Evolutionary conservation across 2,329 filamentous ascomycete genomes (phyloP).

Genomic region (Rosellinia necatrix): DNA sequence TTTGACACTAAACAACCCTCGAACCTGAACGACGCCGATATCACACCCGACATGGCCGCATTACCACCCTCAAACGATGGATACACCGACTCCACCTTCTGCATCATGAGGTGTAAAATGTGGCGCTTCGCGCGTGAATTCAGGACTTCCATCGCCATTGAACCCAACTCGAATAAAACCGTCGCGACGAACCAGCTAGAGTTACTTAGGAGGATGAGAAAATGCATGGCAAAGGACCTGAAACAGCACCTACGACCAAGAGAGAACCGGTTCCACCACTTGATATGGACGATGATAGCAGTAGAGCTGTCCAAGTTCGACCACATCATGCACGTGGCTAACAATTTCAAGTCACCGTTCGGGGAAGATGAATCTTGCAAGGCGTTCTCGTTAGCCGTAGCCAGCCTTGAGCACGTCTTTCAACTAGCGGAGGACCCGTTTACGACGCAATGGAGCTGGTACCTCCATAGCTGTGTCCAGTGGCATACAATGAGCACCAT

Average conservation of each 20-base stretch:
- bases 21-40: conserved; percentile 18
- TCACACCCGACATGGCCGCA: conserved; percentile 7
- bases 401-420: conserved; percentile 12
- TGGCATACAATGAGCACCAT: conserved; percentile 20
- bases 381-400: conserved; percentile 8
- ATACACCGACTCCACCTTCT: conserved; percentile 11
- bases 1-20: conserved; percentile 16
- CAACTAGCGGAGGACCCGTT: conserved; percentile 3
- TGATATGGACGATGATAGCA: conserved; percentile 4
- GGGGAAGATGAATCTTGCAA: not conserved
- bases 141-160: conserved; percentile 1
- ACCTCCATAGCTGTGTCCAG: not conserved
- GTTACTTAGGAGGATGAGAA: conserved; percentile 3
- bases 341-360: conserved; percentile 9
- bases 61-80: conserved; percentile 6
- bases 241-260: conserved; percentile 1
- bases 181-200: not conserved
- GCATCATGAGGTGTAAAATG: conserved; percentile 12
- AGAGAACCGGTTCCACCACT: not conserved
- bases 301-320: conserved; percentile 12
- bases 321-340: conserved; percentile 15
- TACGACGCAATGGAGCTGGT: conserved; percentile 11
- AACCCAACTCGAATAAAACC: not conserved
- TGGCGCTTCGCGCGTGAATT: conserved; percentile 12
- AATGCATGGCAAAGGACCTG: conserved; percentile 11